These are phyloP conservation scores for Westerdykella ornata DNA, from an alignment of 2,329 filamentous ascomycete genomes.

Conservation along the genomic window DNA sequence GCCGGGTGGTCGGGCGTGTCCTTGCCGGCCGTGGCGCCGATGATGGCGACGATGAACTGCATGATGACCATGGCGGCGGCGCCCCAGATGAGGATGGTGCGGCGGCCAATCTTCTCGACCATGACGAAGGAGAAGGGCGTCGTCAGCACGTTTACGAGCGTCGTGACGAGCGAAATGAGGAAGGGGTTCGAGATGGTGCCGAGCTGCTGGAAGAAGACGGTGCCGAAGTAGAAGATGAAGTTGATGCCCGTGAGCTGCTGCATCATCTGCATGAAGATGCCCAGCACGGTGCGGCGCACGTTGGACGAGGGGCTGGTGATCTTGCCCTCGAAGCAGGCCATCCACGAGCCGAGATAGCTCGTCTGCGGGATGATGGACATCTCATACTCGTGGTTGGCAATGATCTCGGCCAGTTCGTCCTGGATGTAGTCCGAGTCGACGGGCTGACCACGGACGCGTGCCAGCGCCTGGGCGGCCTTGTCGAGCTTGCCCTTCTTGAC, in stretches of 20 bases:
- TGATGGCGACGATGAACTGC: conserved; percentile 78
- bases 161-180: conserved; percentile 78
- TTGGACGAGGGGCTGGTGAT: conserved; percentile 46
- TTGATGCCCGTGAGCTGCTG: conserved; percentile 72
- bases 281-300: conserved; percentile 43
- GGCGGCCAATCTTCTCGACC: conserved; percentile 75
- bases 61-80: conserved; percentile 76
- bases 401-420: conserved; percentile 75
- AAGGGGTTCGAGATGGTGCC: conserved; percentile 67
- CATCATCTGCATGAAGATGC: conserved; percentile 47
- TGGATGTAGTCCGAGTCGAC: conserved; percentile 69
- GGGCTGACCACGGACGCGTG: conserved; percentile 68
- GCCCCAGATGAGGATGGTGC: conserved; percentile 69
- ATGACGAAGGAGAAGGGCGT: conserved; percentile 82
- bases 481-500: conserved; percentile 71
- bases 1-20: conserved; percentile 34
- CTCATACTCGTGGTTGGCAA: conserved; percentile 91
- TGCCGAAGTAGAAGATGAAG: conserved; percentile 70
- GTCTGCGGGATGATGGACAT: conserved; percentile 45
- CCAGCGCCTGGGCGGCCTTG: conserved; percentile 57
- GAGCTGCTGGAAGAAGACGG: conserved; percentile 73
- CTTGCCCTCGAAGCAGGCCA: conserved; percentile 54
- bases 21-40: conserved; percentile 39
- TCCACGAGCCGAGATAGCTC: conserved; percentile 52
- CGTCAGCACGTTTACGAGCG: conserved; percentile 77